phyloP scores from a whole-genome alignment of 495 filamentous ascomycete genomes.

The Lindgomyces ingoldianus region DNA sequence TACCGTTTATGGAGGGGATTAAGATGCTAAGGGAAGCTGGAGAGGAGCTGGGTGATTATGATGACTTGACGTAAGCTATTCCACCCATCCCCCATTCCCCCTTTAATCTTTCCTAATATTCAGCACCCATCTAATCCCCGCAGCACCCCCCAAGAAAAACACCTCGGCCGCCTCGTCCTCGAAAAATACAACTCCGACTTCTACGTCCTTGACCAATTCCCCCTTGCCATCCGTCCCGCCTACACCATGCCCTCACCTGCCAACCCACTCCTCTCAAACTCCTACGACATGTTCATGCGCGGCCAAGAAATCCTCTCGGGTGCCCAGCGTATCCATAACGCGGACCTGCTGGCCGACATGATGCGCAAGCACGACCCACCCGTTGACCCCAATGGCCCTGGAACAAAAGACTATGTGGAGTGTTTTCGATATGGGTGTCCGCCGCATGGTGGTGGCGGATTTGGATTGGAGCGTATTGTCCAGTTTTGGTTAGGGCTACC shows the following conservation, averaged over 20 bases:
- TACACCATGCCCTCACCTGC: slow-evolving; percentile 78
- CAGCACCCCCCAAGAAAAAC: slow-evolving; percentile 81
- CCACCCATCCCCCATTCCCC: not conserved
- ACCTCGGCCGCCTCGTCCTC: slow-evolving; percentile 79
- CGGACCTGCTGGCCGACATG: slow-evolving; percentile 64
- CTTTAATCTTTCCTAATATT: slow-evolving; percentile 37
- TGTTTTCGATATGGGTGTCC: slow-evolving; percentile 77
- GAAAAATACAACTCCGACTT: slow-evolving; percentile 88
- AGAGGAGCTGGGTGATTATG: slow-evolving; percentile 67
- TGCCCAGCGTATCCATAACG: slow-evolving; percentile 80
- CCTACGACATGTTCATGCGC: slow-evolving; percentile 93
- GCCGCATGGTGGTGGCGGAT: slow-evolving; percentile 82
- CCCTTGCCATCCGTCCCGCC: slow-evolving; percentile 80
- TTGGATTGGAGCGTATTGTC: slow-evolving; percentile 86
- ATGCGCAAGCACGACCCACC: slow-evolving; percentile 67
- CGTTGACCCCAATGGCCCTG: slow-evolving; percentile 68
- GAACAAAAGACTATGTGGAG: slow-evolving; percentile 81
- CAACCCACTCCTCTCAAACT: slow-evolving; percentile 68
- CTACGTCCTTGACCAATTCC: slow-evolving; percentile 91
- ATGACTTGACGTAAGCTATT: slow-evolving; percentile 67
- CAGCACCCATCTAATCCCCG: not conserved
- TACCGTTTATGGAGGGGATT: slow-evolving; percentile 85
- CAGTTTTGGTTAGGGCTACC: slow-evolving; percentile 84
- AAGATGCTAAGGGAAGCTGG: slow-evolving; percentile 77
- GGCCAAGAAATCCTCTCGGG: slow-evolving; percentile 88